A percentile compares a stretch with the other conserved stretches of the same genome.
These are phyloP conservation scores for Nematodospora anomalae DNA, from an alignment of 1,139 yeast genomes.

Conservation along the genomic window DNA sequence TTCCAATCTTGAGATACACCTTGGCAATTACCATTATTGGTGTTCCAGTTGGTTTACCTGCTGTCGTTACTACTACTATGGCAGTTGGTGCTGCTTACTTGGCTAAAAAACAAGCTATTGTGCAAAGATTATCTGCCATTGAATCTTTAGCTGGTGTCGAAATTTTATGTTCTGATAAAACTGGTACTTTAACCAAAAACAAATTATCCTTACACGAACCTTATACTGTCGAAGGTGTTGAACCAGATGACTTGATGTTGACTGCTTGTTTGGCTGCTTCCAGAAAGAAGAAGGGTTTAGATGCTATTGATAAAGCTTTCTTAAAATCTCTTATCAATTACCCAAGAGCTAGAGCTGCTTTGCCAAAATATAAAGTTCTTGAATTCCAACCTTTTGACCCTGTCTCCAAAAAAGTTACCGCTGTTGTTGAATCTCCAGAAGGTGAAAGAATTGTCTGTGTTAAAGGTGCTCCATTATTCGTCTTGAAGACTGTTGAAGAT, in stretches of 20 bases:
- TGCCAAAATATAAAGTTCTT: slow-evolving; percentile 91
- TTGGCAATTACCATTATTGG: slow-evolving; percentile 97
- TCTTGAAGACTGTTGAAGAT: slow-evolving; percentile 92
- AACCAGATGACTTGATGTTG: slow-evolving; percentile 94
- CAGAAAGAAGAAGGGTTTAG: slow-evolving; percentile 98
- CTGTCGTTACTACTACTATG: slow-evolving; percentile 98
- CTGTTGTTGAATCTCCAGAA: slow-evolving; percentile 92
- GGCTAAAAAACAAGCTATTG: slow-evolving; percentile 98
- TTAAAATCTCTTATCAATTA: slow-evolving; percentile 79
- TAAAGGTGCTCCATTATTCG: slow-evolving; percentile 97
- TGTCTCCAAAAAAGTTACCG: slow-evolving; percentile 94
- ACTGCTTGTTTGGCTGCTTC: slow-evolving; percentile 99
- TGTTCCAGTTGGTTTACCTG: slow-evolving; percentile 99
- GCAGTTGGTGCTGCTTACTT: slow-evolving; percentile 99
- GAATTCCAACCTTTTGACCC: slow-evolving; percentile 98
- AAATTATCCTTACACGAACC: slow-evolving; percentile 96
- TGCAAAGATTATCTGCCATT: slow-evolving; percentile 96
- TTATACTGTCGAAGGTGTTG: slow-evolving; percentile 99
- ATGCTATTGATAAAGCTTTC: slow-evolving; percentile 97
- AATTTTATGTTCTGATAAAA: slow-evolving; percentile 97
- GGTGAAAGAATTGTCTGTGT: slow-evolving; percentile 96
- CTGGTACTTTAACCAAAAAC: slow-evolving; percentile 99
- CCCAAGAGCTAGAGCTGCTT: slow-evolving; percentile 95
- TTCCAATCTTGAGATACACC: slow-evolving; percentile 88
- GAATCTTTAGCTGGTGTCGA: slow-evolving; percentile 99